Conservation (phyloP, 208 protist species). For the Spironucleus salmonicida region DNA sequence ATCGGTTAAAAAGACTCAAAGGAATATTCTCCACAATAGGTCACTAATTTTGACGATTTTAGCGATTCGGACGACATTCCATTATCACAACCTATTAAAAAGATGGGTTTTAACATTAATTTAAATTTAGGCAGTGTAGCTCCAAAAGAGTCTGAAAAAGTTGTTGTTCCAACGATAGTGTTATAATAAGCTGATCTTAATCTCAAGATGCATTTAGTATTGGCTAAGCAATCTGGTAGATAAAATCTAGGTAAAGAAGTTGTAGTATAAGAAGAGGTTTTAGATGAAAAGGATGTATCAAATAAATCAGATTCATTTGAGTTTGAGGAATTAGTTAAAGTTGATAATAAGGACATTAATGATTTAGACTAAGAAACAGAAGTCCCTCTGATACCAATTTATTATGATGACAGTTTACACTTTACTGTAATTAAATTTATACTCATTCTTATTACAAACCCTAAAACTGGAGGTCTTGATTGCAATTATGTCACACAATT, state of each 20-base stretch:
- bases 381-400: conserved; percentile 5
- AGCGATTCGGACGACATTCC: background rate
- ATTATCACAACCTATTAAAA: background rate
- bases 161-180: background rate
- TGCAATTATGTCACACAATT: conserved; percentile 47
- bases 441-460: conserved; percentile 37
- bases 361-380: too few relatives aligned
- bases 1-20: background rate
- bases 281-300: too few relatives aligned
- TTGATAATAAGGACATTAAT: too few relatives aligned
- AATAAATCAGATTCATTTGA: too few relatives aligned
- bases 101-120: background rate
- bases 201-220: background rate
- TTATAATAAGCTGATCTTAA: background rate
- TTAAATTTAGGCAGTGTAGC: background rate
- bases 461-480: conserved; percentile 37
- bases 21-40: background rate
- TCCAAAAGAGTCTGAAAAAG: background rate
- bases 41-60: background rate
- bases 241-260: background rate
- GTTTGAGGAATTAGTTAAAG: too few relatives aligned
- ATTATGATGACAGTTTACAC: conserved; percentile 41
- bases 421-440: conserved; percentile 37
- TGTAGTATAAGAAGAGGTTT: too few relatives aligned
- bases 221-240: background rate